Conservation (phyloP, 1,284 basidiomycete species). For the Marasmius oreades region DNA sequence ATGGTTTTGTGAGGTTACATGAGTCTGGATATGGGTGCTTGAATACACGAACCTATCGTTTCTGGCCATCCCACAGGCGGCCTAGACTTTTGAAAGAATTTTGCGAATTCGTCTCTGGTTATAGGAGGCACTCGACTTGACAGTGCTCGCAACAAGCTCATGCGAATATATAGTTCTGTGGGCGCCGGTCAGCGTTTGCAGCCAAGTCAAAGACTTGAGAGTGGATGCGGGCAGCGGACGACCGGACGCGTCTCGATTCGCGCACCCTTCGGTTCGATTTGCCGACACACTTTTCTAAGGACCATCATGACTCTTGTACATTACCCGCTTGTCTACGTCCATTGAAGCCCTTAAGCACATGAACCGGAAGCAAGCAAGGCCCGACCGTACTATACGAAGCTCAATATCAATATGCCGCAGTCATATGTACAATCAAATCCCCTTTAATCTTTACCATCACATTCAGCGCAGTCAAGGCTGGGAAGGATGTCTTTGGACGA, state of each 20-base stretch:
- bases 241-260: too few species aligned
- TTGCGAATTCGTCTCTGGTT: constrained; percentile 39
- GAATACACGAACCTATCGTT: constrained; percentile 34
- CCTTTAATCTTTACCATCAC: neutral
- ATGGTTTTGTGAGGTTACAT: neutral
- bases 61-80: constrained; percentile 39
- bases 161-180: neutral
- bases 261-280: too few species aligned
- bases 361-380: too few species aligned
- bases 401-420: too few species aligned
- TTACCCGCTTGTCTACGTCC: too few species aligned
- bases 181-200: neutral
- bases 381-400: too few species aligned
- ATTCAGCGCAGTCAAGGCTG: neutral
- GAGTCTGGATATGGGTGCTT: neutral
- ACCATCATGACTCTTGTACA: too few species aligned
- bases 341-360: too few species aligned
- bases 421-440: too few species aligned
- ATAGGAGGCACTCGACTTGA: constrained; percentile 25
- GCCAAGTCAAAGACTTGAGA: too few species aligned
- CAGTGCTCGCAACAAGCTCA: neutral
- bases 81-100: constrained; percentile 32
- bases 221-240: neutral
- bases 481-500: neutral
- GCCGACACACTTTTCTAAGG: too few species aligned